A percentile compares a stretch with the other conserved stretches of the same genome.
phyloP scores from a whole-genome alignment of 176 grass and related monocot species.

The Oryza meyeriana region DNA sequence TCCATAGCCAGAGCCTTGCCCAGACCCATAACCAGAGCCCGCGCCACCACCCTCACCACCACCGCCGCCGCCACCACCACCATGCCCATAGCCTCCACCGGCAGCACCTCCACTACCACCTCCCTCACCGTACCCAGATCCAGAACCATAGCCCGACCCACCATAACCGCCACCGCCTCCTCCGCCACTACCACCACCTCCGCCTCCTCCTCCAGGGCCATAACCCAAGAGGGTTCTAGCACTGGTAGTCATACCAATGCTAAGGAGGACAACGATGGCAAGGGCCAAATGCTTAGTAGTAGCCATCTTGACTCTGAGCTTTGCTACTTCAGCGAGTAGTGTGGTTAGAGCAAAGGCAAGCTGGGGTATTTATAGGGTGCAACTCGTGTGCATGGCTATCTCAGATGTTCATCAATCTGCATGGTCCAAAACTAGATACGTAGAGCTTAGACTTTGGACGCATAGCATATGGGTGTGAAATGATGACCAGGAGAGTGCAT shows the following conservation, averaged over 20 bases:
- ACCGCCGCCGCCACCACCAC: conserved; percentile 1
- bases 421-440: conserved; percentile 30
- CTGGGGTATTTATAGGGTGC: conserved; percentile 39
- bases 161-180: conserved; percentile 24
- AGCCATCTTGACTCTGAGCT: conserved; percentile 32
- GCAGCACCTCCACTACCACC: conserved; percentile 21
- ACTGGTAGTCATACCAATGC: conserved; percentile 26
- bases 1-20: conserved; percentile 7
- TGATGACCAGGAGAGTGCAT: conserved; percentile 8
- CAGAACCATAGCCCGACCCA: conserved; percentile 28
- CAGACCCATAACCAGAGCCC: conserved; percentile 7
- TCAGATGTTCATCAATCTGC: neutral
- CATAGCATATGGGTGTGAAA: conserved; percentile 35
- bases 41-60: neutral
- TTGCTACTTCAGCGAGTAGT: neutral
- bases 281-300: conserved; percentile 32
- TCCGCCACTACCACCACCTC: neutral
- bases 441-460: conserved; percentile 6
- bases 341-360: conserved; percentile 3
- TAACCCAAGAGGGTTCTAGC: conserved; percentile 27
- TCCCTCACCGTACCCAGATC: conserved; percentile 29
- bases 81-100: neutral
- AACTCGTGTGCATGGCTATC: conserved; percentile 19
- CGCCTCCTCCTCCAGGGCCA: conserved; percentile 3
- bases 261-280: conserved; percentile 45